Percentiles rank a stretch among this genome's conserved stretches.
Conservation (phyloP, 192 early-diverging fungal species). For the Paraglomus occultum region DNA sequence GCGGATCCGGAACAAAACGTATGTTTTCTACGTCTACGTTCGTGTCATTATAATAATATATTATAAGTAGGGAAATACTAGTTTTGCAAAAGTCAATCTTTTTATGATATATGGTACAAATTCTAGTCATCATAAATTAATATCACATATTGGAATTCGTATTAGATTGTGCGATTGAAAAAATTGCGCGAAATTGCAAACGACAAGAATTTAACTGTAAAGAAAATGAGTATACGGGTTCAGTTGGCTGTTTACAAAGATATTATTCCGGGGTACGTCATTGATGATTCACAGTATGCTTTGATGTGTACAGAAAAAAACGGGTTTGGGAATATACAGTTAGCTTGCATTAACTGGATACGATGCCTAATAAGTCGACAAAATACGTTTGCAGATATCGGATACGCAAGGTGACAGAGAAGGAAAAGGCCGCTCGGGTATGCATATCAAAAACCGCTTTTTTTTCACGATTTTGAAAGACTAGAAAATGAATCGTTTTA, state of each 20-base stretch:
- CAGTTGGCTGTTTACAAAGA: constrained; percentile 94
- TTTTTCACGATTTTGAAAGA: too few species aligned
- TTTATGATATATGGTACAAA: background rate
- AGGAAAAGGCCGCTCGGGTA: constrained; percentile 60
- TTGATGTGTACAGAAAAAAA: background rate
- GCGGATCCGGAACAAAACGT: constrained; percentile 80
- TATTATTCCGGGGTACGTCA: constrained; percentile 75
- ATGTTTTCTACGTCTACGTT: constrained; percentile 3
- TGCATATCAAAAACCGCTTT: too few species aligned
- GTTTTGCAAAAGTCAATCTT: background rate
- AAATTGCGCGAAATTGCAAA: constrained; percentile 62
- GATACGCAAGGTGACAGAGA: constrained; percentile 82
- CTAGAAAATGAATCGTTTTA: too few species aligned
- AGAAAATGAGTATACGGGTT: constrained; percentile 77
- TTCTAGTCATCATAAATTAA: background rate
- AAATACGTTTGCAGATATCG: constrained; percentile 57
- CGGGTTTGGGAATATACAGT: background rate
- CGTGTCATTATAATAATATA: background rate
- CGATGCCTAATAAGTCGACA: too few species aligned
- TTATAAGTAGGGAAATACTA: constrained; percentile 14
- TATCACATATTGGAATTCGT: background rate
- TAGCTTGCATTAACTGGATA: too few species aligned
- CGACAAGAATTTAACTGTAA: constrained; percentile 62
- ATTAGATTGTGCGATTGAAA: constrained; percentile 64
- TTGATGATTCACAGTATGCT: background rate